These are phyloP conservation scores for Coniochaeta sp. DNA, from an alignment of 2,329 filamentous ascomycete species.

Conservation along the genomic window DNA sequence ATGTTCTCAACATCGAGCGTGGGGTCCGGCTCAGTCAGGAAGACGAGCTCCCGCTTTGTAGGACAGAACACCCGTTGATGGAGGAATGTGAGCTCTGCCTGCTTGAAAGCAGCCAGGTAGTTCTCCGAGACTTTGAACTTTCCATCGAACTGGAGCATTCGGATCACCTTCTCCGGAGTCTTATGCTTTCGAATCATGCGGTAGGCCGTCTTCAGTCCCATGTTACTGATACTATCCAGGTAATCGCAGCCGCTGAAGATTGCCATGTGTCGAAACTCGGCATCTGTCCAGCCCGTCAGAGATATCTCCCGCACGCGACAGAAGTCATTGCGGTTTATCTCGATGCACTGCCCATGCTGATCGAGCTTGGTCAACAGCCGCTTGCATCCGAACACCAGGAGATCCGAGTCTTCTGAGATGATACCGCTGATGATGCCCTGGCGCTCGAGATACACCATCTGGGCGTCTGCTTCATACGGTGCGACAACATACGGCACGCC, in stretches of 20 bases:
- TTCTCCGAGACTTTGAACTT: constrained; percentile 73
- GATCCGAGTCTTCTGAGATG: constrained; percentile 91
- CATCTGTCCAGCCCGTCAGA: constrained; percentile 84
- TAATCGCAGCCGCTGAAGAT: constrained; percentile 97
- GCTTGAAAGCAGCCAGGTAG: constrained; percentile 73
- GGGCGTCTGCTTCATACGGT: constrained; percentile 95
- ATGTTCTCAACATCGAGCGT: constrained; percentile 61
- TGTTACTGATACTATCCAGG: constrained; percentile 71
- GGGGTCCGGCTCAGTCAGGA: constrained; percentile 60
- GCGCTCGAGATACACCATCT: constrained; percentile 87
- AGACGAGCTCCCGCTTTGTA: constrained; percentile 58
- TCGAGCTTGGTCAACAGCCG: constrained; percentile 89
- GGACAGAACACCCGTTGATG: constrained; percentile 95
- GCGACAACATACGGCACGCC: constrained; percentile 84
- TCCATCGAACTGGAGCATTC: constrained; percentile 81
- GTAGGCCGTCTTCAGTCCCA: constrained; percentile 92
- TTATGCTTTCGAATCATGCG: constrained; percentile 86
- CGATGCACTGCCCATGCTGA: constrained; percentile 85
- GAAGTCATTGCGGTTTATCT: constrained; percentile 86
- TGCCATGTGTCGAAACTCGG: constrained; percentile 88
- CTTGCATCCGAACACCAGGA: constrained; percentile 91
- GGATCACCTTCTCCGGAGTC: constrained; percentile 72
- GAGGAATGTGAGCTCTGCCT: constrained; percentile 86
- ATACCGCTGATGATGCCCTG: constrained; percentile 80
- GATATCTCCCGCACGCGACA: constrained; percentile 82